Percentiles rank a stretch among this genome's conserved stretches.
Conservation (phyloP, 1,284 basidiomycete species). For the Apiotrichum gracile region DNA sequence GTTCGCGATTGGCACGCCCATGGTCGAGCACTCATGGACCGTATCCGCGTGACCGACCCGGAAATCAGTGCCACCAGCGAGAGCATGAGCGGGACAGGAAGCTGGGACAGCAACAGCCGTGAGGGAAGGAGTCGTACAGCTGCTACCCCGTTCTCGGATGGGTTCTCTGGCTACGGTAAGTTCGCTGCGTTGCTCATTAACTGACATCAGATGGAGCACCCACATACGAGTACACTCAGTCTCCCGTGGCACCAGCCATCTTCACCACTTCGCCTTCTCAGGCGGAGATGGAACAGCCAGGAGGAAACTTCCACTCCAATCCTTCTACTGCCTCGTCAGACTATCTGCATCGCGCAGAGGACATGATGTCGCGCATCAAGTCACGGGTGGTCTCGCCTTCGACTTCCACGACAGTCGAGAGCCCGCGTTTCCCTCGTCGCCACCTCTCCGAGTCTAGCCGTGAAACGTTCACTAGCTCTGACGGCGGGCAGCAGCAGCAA, state of each 20-base stretch:
- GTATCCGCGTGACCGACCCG: constrained; percentile 34
- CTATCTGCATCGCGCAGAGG: constrained; percentile 67
- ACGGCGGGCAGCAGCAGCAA: not conserved
- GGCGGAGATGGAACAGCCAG: not conserved
- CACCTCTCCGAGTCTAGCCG: constrained; percentile 40
- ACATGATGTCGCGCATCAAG: constrained; percentile 75
- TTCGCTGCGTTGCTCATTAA: not conserved
- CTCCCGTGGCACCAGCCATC: constrained; percentile 3
- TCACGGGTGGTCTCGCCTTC: constrained; percentile 39
- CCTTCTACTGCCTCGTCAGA: constrained; percentile 47
- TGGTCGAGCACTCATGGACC: constrained; percentile 39
- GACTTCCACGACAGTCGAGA: constrained; percentile 24
- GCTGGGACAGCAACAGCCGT: not conserved
- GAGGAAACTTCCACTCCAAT: constrained; percentile 26
- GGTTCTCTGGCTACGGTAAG: constrained; percentile 5
- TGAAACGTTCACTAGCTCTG: constrained; percentile 5
- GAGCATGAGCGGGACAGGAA: constrained; percentile 21
- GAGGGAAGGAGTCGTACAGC: not conserved
- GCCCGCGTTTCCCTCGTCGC: constrained; percentile 14
- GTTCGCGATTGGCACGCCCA: constrained; percentile 35
- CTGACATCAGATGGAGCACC: constrained; percentile 17
- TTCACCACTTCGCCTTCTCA: not conserved
- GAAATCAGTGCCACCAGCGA: constrained; percentile 31
- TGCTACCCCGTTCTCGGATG: not conserved
- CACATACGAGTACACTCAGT: constrained; percentile 22